These are phyloP conservation scores for Tinospora cordifolia DNA, from an alignment of 164 flowering plant genomes.

Conservation along the genomic window DNA sequence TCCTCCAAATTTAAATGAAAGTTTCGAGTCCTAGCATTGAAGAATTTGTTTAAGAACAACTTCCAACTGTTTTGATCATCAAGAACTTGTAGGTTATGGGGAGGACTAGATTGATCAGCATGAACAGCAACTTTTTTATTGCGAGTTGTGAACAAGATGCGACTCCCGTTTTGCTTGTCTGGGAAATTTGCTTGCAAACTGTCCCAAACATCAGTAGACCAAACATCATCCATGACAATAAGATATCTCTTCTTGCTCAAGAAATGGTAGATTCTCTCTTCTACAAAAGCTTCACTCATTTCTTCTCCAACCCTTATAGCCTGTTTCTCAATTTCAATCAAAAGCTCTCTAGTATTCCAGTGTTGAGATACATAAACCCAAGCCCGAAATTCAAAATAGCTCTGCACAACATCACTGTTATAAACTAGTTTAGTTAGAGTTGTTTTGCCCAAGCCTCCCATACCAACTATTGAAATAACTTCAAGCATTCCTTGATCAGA, in stretches of 20 bases:
- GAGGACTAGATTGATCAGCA: slow-evolving; percentile 2
- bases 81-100: neutral
- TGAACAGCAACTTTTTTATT: neutral
- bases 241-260: neutral
- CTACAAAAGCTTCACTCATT: neutral
- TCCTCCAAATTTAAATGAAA: slow-evolving; percentile 7
- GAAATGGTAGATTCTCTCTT: slow-evolving; percentile 1
- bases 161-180: neutral
- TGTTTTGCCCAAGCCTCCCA: slow-evolving; percentile 1
- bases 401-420: neutral
- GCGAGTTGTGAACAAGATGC: slow-evolving; percentile 5
- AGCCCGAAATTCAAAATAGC: neutral
- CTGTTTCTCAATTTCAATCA: slow-evolving; percentile 1
- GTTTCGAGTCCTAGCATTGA: neutral
- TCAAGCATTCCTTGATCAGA: neutral
- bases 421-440: neutral
- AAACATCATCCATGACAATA: neutral
- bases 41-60: slow-evolving; percentile 12
- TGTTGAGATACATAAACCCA: neutral
- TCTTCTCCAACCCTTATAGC: neutral
- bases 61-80: slow-evolving; percentile 24
- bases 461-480: neutral
- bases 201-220: neutral
- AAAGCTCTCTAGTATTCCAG: neutral
- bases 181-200: neutral